A percentile compares a stretch with the other conserved stretches of the same genome.
Conservation (phyloP, 441 rosid genomes). For the Macaranga tanarius region DNA sequence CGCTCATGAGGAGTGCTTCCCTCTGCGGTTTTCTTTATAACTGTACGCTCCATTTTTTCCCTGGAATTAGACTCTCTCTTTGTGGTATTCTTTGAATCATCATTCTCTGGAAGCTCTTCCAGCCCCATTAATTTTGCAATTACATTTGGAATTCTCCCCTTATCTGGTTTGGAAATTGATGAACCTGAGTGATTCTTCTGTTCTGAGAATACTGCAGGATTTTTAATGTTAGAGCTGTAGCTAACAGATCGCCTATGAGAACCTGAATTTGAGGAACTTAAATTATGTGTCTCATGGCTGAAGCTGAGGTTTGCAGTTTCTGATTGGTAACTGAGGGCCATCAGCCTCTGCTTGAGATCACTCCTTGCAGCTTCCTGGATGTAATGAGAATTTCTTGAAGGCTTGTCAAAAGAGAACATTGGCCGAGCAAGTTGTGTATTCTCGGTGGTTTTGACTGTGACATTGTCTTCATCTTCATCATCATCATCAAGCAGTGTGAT, state of each 20-base stretch:
- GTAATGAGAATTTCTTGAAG: constrained; percentile 32
- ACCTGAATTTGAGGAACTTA: constrained; percentile 30
- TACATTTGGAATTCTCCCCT: constrained; percentile 75
- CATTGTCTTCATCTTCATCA: constrained; percentile 48
- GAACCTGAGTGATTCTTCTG: constrained; percentile 39
- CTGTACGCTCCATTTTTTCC: constrained; percentile 28
- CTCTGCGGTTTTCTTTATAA: constrained; percentile 32
- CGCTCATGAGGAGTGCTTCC: constrained; percentile 28
- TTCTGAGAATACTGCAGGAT: constrained; percentile 30
- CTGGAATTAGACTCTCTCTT: constrained; percentile 34
- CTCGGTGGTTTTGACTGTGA: constrained; percentile 17
- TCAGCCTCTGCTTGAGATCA: constrained; percentile 44
- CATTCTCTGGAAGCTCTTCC: constrained; percentile 63
- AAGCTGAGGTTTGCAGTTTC: constrained; percentile 31
- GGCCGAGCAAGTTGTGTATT: constrained; percentile 51
- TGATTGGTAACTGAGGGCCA: constrained; percentile 43
- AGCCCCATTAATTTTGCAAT: constrained; percentile 90
- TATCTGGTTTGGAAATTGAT: constrained; percentile 44
- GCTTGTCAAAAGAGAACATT: constrained; percentile 54
- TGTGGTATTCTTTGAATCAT: constrained; percentile 30
- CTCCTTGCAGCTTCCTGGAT: constrained; percentile 42
- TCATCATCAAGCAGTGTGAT: constrained; percentile 69
- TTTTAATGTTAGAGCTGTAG: constrained; percentile 25
- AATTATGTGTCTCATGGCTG: constrained; percentile 30
- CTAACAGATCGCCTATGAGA: constrained; percentile 45